Evolutionary conservation across 2,329 filamentous ascomycete species (phyloP).

Genomic region (Coleophoma crateriformis): DNA sequence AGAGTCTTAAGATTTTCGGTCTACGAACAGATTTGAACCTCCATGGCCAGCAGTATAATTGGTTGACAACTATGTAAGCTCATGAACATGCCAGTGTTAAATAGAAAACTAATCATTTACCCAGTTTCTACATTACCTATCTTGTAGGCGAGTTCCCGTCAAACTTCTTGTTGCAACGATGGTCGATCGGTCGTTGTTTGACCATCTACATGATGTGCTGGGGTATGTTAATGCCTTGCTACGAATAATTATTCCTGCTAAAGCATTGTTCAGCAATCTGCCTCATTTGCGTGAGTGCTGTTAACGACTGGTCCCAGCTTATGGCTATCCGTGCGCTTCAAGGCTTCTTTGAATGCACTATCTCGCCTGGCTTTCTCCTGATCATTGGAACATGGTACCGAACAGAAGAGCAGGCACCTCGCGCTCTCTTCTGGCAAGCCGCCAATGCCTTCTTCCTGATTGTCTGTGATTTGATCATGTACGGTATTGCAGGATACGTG

Average conservation of each 20-base stretch:
- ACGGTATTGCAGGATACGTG: constrained; percentile 13
- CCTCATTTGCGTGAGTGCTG: neutral
- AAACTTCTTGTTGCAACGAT: neutral
- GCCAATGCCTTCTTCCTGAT: neutral
- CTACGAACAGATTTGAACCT: constrained; percentile 39
- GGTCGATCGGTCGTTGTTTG: neutral
- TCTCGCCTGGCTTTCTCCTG: neutral
- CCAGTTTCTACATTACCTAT: constrained; percentile 19
- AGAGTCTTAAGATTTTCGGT: constrained; percentile 28
- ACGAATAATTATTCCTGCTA: neutral
- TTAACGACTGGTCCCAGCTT: neutral
- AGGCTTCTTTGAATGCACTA: neutral
- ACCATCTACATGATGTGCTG: neutral
- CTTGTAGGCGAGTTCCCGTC: neutral
- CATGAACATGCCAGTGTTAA: neutral
- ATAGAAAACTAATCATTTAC: neutral
- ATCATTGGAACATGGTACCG: constrained; percentile 1
- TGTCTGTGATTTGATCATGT: constrained; percentile 10
- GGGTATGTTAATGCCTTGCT: neutral
- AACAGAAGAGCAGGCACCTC: neutral
- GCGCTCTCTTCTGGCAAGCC: neutral
- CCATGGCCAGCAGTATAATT: constrained; percentile 40
- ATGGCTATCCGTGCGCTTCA: neutral
- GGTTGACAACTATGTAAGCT: constrained; percentile 31
- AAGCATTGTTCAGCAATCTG: neutral